Percentiles rank a stretch among this genome's conserved stretches.
Conservation (phyloP, 805 yeast species). For the Metschnikowia cubensis region DNA sequence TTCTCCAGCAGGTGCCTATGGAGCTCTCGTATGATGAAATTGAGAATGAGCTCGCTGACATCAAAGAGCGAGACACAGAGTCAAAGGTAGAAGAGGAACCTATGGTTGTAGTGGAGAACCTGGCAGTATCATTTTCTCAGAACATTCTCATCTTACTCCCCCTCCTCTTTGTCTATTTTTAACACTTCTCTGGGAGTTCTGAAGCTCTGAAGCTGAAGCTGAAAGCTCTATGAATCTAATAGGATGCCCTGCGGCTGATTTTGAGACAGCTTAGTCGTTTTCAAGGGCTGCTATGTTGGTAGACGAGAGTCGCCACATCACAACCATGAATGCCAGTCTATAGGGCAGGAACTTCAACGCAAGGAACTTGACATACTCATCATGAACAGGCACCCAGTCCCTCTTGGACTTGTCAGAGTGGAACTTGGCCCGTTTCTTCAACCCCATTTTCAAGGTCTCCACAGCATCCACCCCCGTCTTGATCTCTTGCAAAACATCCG, state of each 20-base stretch:
- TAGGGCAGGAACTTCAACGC: slow-evolving; percentile 65
- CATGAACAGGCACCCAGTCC: slow-evolving; percentile 67
- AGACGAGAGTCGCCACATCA: slow-evolving; percentile 68
- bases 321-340: slow-evolving; percentile 60
- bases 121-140: neutral
- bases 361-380: slow-evolving; percentile 50
- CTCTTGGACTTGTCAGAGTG: slow-evolving; percentile 39
- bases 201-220: no score
- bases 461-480: slow-evolving; percentile 31
- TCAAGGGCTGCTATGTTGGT: slow-evolving; percentile 50
- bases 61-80: slow-evolving; percentile 12
- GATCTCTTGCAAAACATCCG: slow-evolving; percentile 43
- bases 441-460: slow-evolving; percentile 28
- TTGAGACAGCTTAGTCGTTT: slow-evolving; percentile 1
- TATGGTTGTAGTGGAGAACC: neutral
- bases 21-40: slow-evolving; percentile 39
- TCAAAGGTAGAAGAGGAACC: neutral
- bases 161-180: neutral
- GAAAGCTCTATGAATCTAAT: no score
- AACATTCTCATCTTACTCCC: neutral
- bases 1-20: slow-evolving; percentile 24
- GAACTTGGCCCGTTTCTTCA: slow-evolving; percentile 36
- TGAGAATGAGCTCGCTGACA: slow-evolving; percentile 32
- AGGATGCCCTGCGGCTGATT: no score
- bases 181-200: no score